Percentiles rank a stretch among this genome's conserved stretches.
These are phyloP conservation scores for Globisporangium cederbergense DNA, from an alignment of 352 stramenopile species.

Conservation along the genomic window DNA sequence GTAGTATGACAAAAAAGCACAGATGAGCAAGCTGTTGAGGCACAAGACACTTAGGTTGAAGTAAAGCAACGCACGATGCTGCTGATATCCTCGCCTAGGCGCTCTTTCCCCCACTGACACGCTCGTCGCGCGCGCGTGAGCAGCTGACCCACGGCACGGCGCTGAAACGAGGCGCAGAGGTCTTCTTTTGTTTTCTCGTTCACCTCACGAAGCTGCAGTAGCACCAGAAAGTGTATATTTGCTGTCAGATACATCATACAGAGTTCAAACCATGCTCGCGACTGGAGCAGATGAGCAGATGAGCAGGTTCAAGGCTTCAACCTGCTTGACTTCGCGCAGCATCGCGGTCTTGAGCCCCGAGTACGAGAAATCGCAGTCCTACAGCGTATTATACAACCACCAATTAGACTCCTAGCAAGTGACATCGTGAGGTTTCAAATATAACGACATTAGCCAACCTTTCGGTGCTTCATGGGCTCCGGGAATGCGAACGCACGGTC, in stretches of 20 bases:
- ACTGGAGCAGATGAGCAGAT: neutral
- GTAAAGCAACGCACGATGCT: slow-evolving; percentile 58
- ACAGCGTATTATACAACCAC: neutral
- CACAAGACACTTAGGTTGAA: neutral
- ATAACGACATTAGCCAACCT: slow-evolving; percentile 22
- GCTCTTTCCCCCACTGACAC: slow-evolving; percentile 77
- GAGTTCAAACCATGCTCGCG: neutral
- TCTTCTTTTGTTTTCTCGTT: slow-evolving; percentile 68
- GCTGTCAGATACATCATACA: neutral
- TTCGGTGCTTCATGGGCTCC: slow-evolving; percentile 89
- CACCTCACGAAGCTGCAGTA: slow-evolving; percentile 46
- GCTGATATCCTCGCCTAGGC: slow-evolving; percentile 44
- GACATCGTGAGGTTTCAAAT: neutral
- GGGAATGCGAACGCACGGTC: slow-evolving; percentile 86
- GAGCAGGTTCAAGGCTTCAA: slow-evolving; percentile 11
- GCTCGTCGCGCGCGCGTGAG: slow-evolving; percentile 82
- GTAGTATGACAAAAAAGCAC: neutral
- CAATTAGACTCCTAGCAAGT: neutral
- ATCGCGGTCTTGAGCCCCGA: slow-evolving; percentile 98
- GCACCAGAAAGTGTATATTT: slow-evolving; percentile 14
- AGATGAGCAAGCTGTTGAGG: neutral
- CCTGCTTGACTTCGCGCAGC: slow-evolving; percentile 68
- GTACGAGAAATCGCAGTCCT: slow-evolving; percentile 98
- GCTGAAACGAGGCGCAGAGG: slow-evolving; percentile 94
- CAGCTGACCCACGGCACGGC: slow-evolving; percentile 51